Percentiles rank a stretch among this genome's conserved stretches.
phyloP scores from a whole-genome alignment of 805 yeast genomes.

The Spathaspora gorwiae region DNA sequence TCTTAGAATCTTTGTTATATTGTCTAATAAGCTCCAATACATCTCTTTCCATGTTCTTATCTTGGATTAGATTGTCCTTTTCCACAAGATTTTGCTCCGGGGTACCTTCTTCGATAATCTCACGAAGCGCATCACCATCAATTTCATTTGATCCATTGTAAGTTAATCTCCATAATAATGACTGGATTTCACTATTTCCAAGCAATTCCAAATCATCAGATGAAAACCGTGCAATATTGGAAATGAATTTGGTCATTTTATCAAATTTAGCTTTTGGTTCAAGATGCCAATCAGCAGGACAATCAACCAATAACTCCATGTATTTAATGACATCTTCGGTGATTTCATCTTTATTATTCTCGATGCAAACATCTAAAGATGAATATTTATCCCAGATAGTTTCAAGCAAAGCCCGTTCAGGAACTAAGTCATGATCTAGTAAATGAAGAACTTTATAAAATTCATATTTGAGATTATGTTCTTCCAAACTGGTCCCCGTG shows the following conservation, averaged over 20 bases:
- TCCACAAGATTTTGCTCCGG: neutral
- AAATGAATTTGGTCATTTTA: conserved; percentile 23
- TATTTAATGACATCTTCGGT: conserved; percentile 25
- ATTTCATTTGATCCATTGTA: conserved; percentile 9
- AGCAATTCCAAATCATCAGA: conserved; percentile 19
- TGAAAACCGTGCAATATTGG: conserved; percentile 22
- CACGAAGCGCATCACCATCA: conserved; percentile 2
- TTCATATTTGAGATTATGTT: conserved; percentile 16
- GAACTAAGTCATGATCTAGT: conserved; percentile 18
- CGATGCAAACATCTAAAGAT: conserved; percentile 10
- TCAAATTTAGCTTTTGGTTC: conserved; percentile 19
- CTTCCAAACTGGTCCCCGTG: conserved; percentile 10
- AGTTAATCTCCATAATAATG: conserved; percentile 32
- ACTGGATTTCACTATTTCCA: conserved; percentile 23
- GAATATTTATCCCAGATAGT: conserved; percentile 25
- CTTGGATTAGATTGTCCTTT: conserved; percentile 8
- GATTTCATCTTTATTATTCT: conserved; percentile 12
- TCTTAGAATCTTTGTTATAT: conserved; percentile 12
- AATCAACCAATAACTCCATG: conserved; percentile 32
- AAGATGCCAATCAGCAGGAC: conserved; percentile 14
- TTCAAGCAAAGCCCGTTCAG: conserved; percentile 20
- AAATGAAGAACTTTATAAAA: conserved; percentile 26
- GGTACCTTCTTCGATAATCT: neutral
- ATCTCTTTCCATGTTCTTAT: conserved; percentile 28
- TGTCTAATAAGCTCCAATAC: conserved; percentile 21